A percentile compares a stretch with the other conserved stretches of the same genome.
Conservation (phyloP, 306 rosid genomes). For the Morella rubra region DNA sequence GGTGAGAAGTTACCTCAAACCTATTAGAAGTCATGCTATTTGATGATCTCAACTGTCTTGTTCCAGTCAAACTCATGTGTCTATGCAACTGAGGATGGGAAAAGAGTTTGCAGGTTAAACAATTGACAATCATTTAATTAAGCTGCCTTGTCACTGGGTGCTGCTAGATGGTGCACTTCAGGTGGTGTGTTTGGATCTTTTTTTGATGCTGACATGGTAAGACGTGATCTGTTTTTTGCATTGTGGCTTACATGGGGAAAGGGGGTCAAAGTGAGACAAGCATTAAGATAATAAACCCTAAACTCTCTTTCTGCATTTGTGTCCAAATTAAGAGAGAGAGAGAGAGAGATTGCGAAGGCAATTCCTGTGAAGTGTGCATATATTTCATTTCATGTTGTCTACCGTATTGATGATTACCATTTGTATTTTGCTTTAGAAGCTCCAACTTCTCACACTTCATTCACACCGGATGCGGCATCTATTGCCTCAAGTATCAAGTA, state of each 20-base stretch:
- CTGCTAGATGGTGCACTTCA: conserved; percentile 5
- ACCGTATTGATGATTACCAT: conserved; percentile 24
- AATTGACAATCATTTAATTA: conserved; percentile 26
- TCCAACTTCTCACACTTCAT: conserved; percentile 36
- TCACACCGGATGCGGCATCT: conserved; percentile 61
- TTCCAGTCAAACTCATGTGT: conserved; percentile 12
- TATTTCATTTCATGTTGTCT: not conserved
- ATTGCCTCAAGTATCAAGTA: conserved; percentile 82
- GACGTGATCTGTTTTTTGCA: conserved; percentile 19
- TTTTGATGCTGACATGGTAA: conserved; percentile 37
- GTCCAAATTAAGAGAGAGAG: not conserved
- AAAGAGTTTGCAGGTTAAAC: conserved; percentile 8
- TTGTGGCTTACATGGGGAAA: not conserved
- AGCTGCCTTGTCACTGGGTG: conserved; percentile 21
- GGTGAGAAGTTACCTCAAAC: conserved; percentile 12
- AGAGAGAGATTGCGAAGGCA: conserved; percentile 8
- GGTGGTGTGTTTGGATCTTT: conserved; percentile 40
- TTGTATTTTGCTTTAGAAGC: conserved; percentile 47
- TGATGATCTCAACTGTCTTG: conserved; percentile 21
- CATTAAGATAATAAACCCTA: not conserved
- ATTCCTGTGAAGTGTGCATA: conserved; percentile 1
- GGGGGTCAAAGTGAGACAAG: not conserved
- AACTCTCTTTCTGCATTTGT: not conserved
- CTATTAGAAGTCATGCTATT: conserved; percentile 22
- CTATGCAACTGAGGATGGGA: conserved; percentile 10